A percentile compares a stretch with the other conserved stretches of the same genome.
Conservation (phyloP, 2,329 filamentous ascomycete species). For the Fusarium sarcochroum region DNA sequence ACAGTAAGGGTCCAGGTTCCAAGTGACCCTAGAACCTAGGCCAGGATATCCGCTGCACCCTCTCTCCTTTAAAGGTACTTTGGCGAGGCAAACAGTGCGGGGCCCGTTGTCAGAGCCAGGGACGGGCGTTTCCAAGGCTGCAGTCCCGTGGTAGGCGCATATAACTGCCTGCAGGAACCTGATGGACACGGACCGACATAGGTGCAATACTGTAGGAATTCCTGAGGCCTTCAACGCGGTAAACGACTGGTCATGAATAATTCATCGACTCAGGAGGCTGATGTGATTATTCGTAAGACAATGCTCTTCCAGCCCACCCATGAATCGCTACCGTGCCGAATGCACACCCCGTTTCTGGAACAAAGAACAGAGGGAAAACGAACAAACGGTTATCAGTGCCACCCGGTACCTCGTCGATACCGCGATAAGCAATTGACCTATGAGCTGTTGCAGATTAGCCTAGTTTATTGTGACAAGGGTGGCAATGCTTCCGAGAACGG, state of each 20-base stretch:
- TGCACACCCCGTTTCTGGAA: slow-evolving; percentile 11
- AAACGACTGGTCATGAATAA: slow-evolving; percentile 33
- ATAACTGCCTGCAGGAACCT: slow-evolving; percentile 13
- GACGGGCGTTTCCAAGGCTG: slow-evolving; percentile 20
- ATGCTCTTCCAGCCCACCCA: not conserved
- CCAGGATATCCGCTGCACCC: slow-evolving; percentile 8
- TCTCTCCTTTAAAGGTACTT: slow-evolving; percentile 32
- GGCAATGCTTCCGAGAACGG: slow-evolving; percentile 44
- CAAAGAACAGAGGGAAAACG: slow-evolving; percentile 10
- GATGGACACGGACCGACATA: slow-evolving; percentile 22
- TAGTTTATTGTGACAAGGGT: slow-evolving; percentile 22
- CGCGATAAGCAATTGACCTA: slow-evolving; percentile 44
- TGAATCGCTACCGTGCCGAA: not conserved
- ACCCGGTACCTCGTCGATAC: slow-evolving; percentile 9
- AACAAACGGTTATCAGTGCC: slow-evolving; percentile 25
- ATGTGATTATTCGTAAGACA: slow-evolving; percentile 3
- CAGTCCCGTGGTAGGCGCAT: slow-evolving; percentile 21
- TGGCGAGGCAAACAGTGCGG: slow-evolving; percentile 43
- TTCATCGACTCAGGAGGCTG: slow-evolving; percentile 2
- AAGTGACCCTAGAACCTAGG: too few relatives aligned
- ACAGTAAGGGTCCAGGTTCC: slow-evolving; percentile 10
- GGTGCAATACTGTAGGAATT: slow-evolving; percentile 13
- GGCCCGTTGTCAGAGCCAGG: slow-evolving; percentile 21
- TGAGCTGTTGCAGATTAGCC: slow-evolving; percentile 34
- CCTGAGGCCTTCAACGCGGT: slow-evolving; percentile 34